phyloP scores from a whole-genome alignment of 345 rosid genomes.

The Moricandia arvensis region DNA sequence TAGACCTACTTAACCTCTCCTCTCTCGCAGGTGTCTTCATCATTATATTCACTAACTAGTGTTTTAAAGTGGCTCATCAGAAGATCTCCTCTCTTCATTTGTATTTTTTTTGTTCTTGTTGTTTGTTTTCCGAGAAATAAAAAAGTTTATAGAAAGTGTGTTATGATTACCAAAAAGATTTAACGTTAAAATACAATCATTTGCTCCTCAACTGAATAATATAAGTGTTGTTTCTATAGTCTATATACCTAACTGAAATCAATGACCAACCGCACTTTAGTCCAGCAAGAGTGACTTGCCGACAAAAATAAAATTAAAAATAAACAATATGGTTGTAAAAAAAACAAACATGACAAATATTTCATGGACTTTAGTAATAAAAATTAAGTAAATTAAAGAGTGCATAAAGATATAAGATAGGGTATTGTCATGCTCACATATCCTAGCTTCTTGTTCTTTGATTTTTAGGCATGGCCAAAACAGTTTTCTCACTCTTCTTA shows the following conservation, averaged over 20 bases:
- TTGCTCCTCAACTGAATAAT: not conserved
- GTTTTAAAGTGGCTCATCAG: too few species aligned
- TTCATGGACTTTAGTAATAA: not conserved
- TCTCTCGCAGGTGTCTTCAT: slow-evolving; percentile 3
- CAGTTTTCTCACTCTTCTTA: not conserved
- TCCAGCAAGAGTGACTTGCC: slow-evolving; percentile 1
- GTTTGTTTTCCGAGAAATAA: too few species aligned
- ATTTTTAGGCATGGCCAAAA: slow-evolving; percentile 10
- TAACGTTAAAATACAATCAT: not conserved
- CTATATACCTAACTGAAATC: not conserved
- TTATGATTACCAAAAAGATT: not conserved
- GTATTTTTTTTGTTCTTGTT: not conserved
- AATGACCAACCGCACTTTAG: not conserved
- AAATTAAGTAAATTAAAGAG: not conserved
- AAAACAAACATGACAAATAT: too few species aligned
- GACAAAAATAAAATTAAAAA: not conserved
- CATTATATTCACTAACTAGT: slow-evolving; percentile 7
- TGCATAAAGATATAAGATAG: not conserved
- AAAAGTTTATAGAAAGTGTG: too few species aligned
- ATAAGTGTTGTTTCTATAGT: not conserved
- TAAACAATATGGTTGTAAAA: too few species aligned
- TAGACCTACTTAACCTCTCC: not conserved
- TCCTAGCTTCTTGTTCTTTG: not conserved
- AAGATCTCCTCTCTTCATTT: not conserved
- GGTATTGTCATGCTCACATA: not conserved